Base-by-base conservation (phyloP, 2,329 filamentous ascomycete genomes). In the Paracoccidioides brasiliensis region DNA sequence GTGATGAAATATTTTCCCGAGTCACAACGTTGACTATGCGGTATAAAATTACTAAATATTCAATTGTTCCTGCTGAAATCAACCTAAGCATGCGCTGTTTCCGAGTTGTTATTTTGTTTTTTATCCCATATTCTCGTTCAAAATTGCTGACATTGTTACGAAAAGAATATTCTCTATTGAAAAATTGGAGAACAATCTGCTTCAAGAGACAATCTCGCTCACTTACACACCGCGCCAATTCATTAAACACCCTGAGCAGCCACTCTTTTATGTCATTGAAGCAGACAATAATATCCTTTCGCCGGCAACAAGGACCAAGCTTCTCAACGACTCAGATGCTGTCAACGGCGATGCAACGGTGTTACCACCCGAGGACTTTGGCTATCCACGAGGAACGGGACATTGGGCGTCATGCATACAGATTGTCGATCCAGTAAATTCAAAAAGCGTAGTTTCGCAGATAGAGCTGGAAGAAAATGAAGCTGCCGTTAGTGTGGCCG, bases 61-160 rank as follows among this genome's bases (percentile, higher is more conserved):
- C 88, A 95, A 94, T 95, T 95, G 90, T 95, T 95, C 89, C 89
- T 95, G 83, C 90, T 95, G 90, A 95, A 55, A 55, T 30, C 35
- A 30, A 54, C 40, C 32, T 52, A 53, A 35, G 10, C 35, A 32
- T 38, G 53, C 43, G 45, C 55, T 59, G 7, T 10, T 15, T 22
- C 22, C 22, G 22, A 22, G 22, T 22, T 22, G 28, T 52, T 54
- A 30, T 14, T 30, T 12, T n/a, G 42, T 30, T 7, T 32, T 42
- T 40, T 42, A 2, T 5, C 6, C 22, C 22, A 28, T 32, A 38
- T 37, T 3, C 7, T 43, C 10, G n/a, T 41, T 6, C 35, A 48
- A 48, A 55, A 15, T 48, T 51, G 37, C 52, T 51, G 38, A 57
- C 52, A 38, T 37, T n/a, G 42, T 50, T 14, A 54, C 42, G 4